A percentile compares a stretch with the other conserved stretches of the same genome.
These are phyloP conservation scores for Suillus subaureus DNA, from an alignment of 768 basidiomycete genomes.

Conservation along the genomic window DNA sequence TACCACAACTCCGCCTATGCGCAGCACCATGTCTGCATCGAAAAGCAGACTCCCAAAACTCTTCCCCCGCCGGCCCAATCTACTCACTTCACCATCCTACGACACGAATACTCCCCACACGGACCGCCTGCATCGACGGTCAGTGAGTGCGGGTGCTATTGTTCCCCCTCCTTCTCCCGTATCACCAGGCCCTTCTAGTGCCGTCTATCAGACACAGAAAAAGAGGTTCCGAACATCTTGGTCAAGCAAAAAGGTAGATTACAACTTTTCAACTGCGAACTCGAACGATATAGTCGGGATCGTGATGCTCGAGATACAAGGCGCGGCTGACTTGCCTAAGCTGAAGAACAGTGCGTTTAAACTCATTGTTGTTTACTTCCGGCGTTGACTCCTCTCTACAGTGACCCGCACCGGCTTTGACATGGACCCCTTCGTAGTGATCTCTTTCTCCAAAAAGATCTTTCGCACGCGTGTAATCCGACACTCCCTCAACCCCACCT, in stretches of 20 bases:
- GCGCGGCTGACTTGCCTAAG: conserved; percentile 82
- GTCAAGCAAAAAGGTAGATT: conserved; percentile 43
- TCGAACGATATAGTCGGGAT: conserved; percentile 81
- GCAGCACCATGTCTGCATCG: conserved; percentile 12
- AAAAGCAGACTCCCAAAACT: conserved; percentile 36
- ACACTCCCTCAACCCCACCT: conserved; percentile 82
- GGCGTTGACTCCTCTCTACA: conserved; percentile 26
- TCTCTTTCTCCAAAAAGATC: conserved; percentile 96
- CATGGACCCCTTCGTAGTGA: conserved; percentile 97
- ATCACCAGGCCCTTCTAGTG: conserved; percentile 6
- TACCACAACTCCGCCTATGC: conserved; percentile 26
- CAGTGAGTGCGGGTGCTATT: conserved; percentile 33
- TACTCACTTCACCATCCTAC: conserved; percentile 33
- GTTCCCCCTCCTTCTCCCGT: conserved; percentile 1
- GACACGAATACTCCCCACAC: conserved; percentile 27
- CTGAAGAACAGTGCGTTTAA: conserved; percentile 77
- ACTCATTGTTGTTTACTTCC: not conserved
- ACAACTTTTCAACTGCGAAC: conserved; percentile 67
- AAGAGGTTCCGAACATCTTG: conserved; percentile 44
- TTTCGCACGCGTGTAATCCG: conserved; percentile 91
- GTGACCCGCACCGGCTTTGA: conserved; percentile 90
- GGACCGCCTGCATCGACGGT: conserved; percentile 32
- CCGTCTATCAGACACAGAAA: conserved; percentile 25
- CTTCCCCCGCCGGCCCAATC: conserved; percentile 36
- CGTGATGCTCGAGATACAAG: conserved; percentile 90